A percentile compares a stretch with the other conserved stretches of the same genome.
These are phyloP conservation scores for Fallopia convolvulus DNA, from an alignment of 148 eudicot genomes.

Conservation along the genomic window DNA sequence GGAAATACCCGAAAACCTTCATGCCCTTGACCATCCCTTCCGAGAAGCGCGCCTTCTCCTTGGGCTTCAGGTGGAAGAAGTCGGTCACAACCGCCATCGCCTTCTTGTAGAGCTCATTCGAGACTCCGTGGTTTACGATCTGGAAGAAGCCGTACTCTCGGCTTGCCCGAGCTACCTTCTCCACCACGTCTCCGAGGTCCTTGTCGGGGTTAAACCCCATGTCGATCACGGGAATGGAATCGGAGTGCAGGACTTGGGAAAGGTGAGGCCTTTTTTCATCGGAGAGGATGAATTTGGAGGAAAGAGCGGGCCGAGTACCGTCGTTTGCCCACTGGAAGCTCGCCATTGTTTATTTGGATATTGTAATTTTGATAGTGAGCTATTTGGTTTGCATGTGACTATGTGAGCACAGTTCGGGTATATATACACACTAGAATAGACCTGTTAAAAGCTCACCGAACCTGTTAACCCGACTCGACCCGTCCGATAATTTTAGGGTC, in stretches of 20 bases:
- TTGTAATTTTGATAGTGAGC: too few relatives aligned
- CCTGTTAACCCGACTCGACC: too few relatives aligned
- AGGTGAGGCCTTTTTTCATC: constrained; percentile 21
- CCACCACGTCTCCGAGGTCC: background rate
- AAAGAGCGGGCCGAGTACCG: constrained; percentile 8
- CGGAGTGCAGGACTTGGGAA: constrained; percentile 9
- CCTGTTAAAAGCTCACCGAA: too few relatives aligned
- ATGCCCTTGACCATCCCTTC: constrained; percentile 21
- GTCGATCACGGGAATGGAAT: constrained; percentile 21
- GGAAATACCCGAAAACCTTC: constrained; percentile 18
- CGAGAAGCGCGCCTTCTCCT: constrained; percentile 21
- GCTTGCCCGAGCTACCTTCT: constrained; percentile 18
- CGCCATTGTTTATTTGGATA: background rate
- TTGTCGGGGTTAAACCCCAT: background rate
- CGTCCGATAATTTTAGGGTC: too few relatives aligned
- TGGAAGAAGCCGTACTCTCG: constrained; percentile 28
- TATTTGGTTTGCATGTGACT: background rate
- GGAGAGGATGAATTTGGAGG: constrained; percentile 20
- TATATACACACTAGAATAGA: too few relatives aligned
- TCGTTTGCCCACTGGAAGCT: constrained; percentile 23
- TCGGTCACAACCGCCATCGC: constrained; percentile 19
- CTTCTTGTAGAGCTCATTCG: constrained; percentile 16
- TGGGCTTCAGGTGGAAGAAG: constrained; percentile 24
- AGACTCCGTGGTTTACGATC: constrained; percentile 27
- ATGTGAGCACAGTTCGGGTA: too few relatives aligned